Base-by-base conservation (phyloP, 1,139 yeast species). In the Ogataea hybrid region DNA sequence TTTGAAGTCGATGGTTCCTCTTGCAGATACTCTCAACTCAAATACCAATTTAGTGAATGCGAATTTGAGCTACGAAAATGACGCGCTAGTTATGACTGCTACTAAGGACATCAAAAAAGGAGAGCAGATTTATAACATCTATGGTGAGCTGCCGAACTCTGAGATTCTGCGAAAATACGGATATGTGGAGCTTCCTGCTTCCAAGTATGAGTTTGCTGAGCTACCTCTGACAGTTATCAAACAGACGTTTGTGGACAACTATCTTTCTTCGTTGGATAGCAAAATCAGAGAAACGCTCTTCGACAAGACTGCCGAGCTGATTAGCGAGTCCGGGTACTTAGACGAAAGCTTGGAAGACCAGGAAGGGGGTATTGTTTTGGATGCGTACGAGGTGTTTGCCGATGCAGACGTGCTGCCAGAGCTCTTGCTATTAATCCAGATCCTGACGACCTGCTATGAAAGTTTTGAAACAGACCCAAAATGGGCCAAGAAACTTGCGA, bases 131-230 rank as follows among this genome's bases (percentile, higher is more conserved):
- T 90, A 77, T 65, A 90, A 90, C 62, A 84, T 90, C 0, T 92
- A 92, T 61, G 95, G 96, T 2, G 94, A 88, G 40, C 82, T 86
- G 51, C 95, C 97, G 20, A 90, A 90, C 60, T 71, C 92, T 25
- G 97, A 92, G 56, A 72, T 92, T 28, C 69, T 92, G 44, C 77
- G 98, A 54, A 74, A 96, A 43, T 92, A 90, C 53, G 98, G 98
- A 0, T 92, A 87, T 56, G 94, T 87, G 16, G 97, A 92, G 62
- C 63, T 70, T 46, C 72, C 71, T 10, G 90, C 90, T 0, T 86
- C 96, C 1, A 77, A 75, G 39, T 79, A 70, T 58, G 97, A 92
- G 59, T 84, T 86, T 53, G 96, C 84, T 6, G 97, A 92, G 60
- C 57, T 92, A 2, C 72, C 81, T 1, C 48, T 81, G 35, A 38